Evolutionary conservation across 805 yeast species (phyloP).

Genomic region (Pichia manshurica): DNA sequence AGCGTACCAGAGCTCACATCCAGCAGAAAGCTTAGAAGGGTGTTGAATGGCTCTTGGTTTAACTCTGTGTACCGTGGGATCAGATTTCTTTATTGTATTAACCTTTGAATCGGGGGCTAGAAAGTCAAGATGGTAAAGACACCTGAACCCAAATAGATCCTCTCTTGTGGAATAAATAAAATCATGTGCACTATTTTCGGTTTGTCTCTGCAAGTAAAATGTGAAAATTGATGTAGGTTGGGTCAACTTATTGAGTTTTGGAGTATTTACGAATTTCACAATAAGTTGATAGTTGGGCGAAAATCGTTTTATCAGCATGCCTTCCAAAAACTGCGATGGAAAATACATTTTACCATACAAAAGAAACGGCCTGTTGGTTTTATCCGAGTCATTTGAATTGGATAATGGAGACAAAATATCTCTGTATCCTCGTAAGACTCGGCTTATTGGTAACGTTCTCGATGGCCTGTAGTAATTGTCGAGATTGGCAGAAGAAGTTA

Average conservation of each 20-base stretch:
- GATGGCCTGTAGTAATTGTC: conserved; percentile 44
- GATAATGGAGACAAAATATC: conserved; percentile 4
- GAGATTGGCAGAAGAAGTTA: conserved; percentile 62
- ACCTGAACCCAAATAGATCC: conserved; percentile 72
- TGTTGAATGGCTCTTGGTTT: conserved; percentile 10
- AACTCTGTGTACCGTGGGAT: conserved; percentile 5
- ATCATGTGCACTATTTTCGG: conserved; percentile 62
- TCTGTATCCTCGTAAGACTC: conserved; percentile 64
- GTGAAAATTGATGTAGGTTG: conserved; percentile 46
- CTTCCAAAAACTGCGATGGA: conserved; percentile 83
- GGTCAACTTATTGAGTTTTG: conserved; percentile 26
- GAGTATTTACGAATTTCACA: conserved; percentile 68
- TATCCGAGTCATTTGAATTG: not conserved
- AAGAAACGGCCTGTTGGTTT: conserved; percentile 29
- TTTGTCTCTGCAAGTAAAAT: conserved; percentile 63
- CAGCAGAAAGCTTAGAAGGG: conserved; percentile 54
- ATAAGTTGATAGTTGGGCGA: conserved; percentile 56
- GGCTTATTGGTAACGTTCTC: conserved; percentile 50
- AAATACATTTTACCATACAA: conserved; percentile 83
- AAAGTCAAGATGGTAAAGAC: conserved; percentile 59
- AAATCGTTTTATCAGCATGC: conserved; percentile 68
- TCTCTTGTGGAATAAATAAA: conserved; percentile 79
- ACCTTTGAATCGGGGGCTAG: not conserved
- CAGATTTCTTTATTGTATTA: not conserved
- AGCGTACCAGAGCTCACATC: conserved; percentile 88